A percentile compares a stretch with the other conserved stretches of the same genome.
phyloP scores from a whole-genome alignment of 139 green algal species.

The Micractinium sp. region DNA sequence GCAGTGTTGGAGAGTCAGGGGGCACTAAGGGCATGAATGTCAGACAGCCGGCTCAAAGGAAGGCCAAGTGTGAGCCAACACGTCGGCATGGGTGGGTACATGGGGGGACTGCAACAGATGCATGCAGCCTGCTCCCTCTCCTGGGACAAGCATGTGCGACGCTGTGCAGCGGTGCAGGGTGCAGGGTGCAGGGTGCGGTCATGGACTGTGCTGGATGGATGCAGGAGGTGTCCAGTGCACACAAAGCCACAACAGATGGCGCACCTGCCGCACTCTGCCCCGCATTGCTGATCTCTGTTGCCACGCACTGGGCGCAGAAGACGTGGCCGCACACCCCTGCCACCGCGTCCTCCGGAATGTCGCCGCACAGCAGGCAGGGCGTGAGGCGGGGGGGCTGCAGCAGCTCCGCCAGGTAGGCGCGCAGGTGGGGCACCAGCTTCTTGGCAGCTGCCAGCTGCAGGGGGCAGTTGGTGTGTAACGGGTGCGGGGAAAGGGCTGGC shows the following conservation, averaged over 20 bases:
- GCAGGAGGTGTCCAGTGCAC: not conserved
- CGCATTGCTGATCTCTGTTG: constrained; percentile 39
- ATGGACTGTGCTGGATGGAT: no score
- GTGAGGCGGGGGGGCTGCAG: constrained; percentile 20
- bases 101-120: no score
- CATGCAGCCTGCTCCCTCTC: no score
- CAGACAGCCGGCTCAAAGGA: no score
- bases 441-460: constrained; percentile 63
- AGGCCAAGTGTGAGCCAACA: no score
- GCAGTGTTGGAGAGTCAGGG: not conserved
- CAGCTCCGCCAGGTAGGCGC: constrained; percentile 47
- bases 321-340: constrained; percentile 77
- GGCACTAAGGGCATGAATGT: no score
- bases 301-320: constrained; percentile 82
- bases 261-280: constrained; percentile 35
- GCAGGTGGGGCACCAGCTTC: constrained; percentile 51
- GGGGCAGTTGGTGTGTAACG: not conserved
- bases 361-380: constrained; percentile 71
- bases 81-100: no score
- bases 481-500: not conserved
- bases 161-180: not conserved
- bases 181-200: no score
- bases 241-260: not conserved
- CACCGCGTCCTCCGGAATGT: constrained; percentile 80
- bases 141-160: no score